Evolutionary conservation across 2,329 filamentous ascomycete genomes (phyloP).

Genomic region (Chaetomiaceae sp.): DNA sequence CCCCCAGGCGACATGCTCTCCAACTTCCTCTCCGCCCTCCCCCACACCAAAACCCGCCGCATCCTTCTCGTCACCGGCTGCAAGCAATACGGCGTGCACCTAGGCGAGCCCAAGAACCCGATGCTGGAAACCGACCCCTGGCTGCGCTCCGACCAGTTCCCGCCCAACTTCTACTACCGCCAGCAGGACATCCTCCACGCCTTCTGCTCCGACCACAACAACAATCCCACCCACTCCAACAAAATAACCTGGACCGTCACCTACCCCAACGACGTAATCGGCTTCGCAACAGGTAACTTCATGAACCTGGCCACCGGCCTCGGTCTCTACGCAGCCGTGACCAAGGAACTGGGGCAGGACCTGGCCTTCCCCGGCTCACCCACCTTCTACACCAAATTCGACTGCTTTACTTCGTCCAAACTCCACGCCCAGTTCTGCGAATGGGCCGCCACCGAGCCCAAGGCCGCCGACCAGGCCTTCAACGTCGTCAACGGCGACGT

Average conservation of each 20-base stretch:
- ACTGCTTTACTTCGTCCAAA: constrained; percentile 32
- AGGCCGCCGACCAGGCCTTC: constrained; percentile 38
- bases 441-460: constrained; percentile 31
- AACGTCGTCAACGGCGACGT: constrained; percentile 40
- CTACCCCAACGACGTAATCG: constrained; percentile 34
- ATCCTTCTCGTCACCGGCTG: constrained; percentile 45
- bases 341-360: constrained; percentile 32
- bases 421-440: constrained; percentile 36
- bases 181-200: constrained; percentile 42
- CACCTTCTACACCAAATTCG: constrained; percentile 34
- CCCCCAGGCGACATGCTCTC: constrained; percentile 38
- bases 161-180: constrained; percentile 48
- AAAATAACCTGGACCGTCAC: constrained; percentile 29
- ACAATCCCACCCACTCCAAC: not conserved
- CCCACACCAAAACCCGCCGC: constrained; percentile 40
- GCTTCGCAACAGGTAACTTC: constrained; percentile 33
- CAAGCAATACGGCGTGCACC: constrained; percentile 52
- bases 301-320: constrained; percentile 40
- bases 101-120: constrained; percentile 44
- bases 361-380: constrained; percentile 34
- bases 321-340: constrained; percentile 38
- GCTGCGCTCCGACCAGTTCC: constrained; percentile 36
- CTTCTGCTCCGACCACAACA: constrained; percentile 21
- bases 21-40: constrained; percentile 44
- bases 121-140: constrained; percentile 44